These are phyloP conservation scores for Candida fluviatilis DNA, from an alignment of 805 yeast species.

Conservation along the genomic window DNA sequence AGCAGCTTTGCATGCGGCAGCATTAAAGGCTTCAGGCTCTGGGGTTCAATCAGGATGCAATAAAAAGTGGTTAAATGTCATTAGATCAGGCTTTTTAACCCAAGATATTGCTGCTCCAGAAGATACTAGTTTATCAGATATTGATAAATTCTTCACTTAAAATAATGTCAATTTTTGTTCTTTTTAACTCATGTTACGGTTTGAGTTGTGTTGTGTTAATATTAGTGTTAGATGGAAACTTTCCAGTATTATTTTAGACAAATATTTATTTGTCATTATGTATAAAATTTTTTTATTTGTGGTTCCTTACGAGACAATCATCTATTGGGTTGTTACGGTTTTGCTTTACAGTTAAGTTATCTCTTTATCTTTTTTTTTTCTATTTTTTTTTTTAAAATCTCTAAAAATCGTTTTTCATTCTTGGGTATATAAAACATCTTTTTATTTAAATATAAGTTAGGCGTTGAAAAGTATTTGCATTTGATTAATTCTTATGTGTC, in stretches of 20 bases:
- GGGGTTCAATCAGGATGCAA: slow-evolving; percentile 26
- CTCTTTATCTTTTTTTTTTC: background rate
- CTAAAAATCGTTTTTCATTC: background rate
- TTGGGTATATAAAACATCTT: background rate
- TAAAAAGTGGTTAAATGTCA: slow-evolving; percentile 67
- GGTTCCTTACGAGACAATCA: slow-evolving; percentile 1
- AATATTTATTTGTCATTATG: background rate
- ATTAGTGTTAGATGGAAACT: background rate
- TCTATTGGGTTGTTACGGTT: slow-evolving; percentile 1
- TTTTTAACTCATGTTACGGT: background rate
- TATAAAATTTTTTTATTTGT: background rate
- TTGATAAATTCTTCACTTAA: slow-evolving; percentile 37
- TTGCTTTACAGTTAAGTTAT: background rate
- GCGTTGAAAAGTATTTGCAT: background rate
- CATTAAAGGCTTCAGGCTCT: slow-evolving; percentile 39
- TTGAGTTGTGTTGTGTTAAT: slow-evolving; percentile 3
- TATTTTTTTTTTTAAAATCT: background rate
- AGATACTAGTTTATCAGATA: slow-evolving; percentile 67
- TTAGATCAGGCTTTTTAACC: slow-evolving; percentile 70
- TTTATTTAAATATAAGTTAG: background rate
- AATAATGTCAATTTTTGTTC: background rate
- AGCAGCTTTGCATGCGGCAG: slow-evolving; percentile 69
- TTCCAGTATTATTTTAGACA: slow-evolving; percentile 4
- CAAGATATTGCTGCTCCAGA: slow-evolving; percentile 81
- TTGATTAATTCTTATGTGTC: too few relatives aligned